Conservation (phyloP, 2,329 filamentous ascomycete species). For the Curvularia lunata region DNA sequence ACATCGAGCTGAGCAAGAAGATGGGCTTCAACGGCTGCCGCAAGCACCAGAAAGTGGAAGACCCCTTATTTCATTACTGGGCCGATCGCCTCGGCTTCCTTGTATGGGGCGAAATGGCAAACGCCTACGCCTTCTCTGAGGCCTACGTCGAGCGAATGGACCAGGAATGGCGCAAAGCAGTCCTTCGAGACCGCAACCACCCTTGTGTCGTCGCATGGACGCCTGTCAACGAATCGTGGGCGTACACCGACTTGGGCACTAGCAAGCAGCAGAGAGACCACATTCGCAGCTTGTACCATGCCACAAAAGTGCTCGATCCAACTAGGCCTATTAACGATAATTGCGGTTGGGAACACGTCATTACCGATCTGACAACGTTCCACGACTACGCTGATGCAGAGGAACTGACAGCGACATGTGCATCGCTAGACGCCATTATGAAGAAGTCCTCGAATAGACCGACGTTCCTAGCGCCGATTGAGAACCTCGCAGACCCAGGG, state of each 20-base stretch:
- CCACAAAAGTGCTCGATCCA: conserved; percentile 69
- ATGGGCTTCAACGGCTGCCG: conserved; percentile 71
- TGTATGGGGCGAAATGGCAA: conserved; percentile 70
- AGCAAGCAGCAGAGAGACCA: conserved; percentile 67
- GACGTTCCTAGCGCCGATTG: conserved; percentile 61
- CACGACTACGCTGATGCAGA: conserved; percentile 70
- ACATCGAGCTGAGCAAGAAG: conserved; percentile 63
- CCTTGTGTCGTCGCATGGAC: conserved; percentile 71
- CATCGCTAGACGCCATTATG: conserved; percentile 61
- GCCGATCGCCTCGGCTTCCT: conserved; percentile 66
- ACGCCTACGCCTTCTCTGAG: conserved; percentile 66
- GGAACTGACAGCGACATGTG: conserved; percentile 62
- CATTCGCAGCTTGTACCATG: conserved; percentile 67
- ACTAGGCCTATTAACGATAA: conserved; percentile 73
- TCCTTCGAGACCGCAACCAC: conserved; percentile 70
- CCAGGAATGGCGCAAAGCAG: conserved; percentile 68
- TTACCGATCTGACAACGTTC: conserved; percentile 69
- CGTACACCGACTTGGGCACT: conserved; percentile 64
- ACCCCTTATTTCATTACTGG: conserved; percentile 66
- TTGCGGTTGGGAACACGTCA: conserved; percentile 73
- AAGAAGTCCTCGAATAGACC: conserved; percentile 58
- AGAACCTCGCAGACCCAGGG: conserved; percentile 46
- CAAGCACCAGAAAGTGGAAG: conserved; percentile 70
- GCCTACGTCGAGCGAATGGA: conserved; percentile 67
- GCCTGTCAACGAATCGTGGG: conserved; percentile 70